phyloP scores from a whole-genome alignment of 73 alveolate genomes.

The Blepharisma japonicum region DNA sequence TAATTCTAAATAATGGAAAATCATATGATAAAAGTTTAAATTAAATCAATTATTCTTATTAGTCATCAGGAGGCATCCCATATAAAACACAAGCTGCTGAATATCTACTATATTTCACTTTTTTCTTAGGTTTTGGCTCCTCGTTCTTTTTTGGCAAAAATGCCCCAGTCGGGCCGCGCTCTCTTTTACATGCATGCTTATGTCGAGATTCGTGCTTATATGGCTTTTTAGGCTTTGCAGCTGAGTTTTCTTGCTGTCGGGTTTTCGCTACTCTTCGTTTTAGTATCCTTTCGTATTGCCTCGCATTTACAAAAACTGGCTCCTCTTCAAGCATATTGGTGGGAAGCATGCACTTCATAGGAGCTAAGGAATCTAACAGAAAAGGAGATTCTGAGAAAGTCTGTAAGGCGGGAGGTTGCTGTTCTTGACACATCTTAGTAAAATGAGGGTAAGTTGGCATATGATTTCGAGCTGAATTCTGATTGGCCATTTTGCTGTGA shows the following conservation, averaged over 20 bases:
- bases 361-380: background rate
- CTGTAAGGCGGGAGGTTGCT: background rate
- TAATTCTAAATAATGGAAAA: too few species aligned
- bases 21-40: too few species aligned
- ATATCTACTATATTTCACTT: constrained; percentile 1
- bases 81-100: constrained; percentile 27
- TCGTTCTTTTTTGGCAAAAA: constrained; percentile 19
- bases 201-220: constrained; percentile 18
- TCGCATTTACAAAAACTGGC: constrained; percentile 19
- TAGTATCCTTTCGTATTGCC: constrained; percentile 12
- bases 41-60: background rate
- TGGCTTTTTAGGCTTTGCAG: background rate
- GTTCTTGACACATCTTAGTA: background rate
- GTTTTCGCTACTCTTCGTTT: constrained; percentile 18
- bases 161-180: background rate
- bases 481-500: constrained; percentile 24
- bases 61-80: constrained; percentile 24
- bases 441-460: background rate
- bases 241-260: background rate
- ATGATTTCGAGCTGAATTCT: background rate
- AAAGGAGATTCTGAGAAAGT: background rate
- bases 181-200: constrained; percentile 14
- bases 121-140: background rate
- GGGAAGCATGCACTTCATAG: constrained; percentile 24
- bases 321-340: constrained; percentile 19